Percentiles rank a stretch among this genome's conserved stretches.
Evolutionary conservation across 1,139 yeast genomes (phyloP).

Genomic region (Meyerozyma carpophila): DNA sequence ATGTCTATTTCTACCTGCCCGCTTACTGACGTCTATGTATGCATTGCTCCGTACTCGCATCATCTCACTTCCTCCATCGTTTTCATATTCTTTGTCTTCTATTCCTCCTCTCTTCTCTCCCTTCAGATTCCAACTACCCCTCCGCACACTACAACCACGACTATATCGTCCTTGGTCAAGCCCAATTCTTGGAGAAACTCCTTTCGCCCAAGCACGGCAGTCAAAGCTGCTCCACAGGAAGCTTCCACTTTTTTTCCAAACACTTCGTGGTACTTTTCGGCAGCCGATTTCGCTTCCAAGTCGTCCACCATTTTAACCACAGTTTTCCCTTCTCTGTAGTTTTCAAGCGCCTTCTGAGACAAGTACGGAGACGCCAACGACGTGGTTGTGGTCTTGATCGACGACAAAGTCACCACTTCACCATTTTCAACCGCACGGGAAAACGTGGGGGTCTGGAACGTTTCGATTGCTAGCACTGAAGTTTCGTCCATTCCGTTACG

Average conservation of each 20-base stretch:
- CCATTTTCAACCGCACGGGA: constrained; percentile 24
- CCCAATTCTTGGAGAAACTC: constrained; percentile 19
- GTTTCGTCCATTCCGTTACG: constrained; percentile 14
- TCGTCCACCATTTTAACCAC: constrained; percentile 28
- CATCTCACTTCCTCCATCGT: neutral
- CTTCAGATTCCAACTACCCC: constrained; percentile 13
- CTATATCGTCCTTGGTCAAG: constrained; percentile 24
- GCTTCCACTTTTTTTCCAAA: constrained; percentile 30
- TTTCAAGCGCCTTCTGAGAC: constrained; percentile 22
- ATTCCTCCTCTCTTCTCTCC: too few species aligned
- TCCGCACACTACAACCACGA: constrained; percentile 37
- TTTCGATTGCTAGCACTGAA: constrained; percentile 30
- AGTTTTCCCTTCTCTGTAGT: constrained; percentile 17
- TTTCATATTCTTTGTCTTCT: too few species aligned
- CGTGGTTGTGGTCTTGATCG: constrained; percentile 32
- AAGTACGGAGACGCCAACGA: constrained; percentile 38
- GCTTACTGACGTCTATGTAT: too few species aligned
- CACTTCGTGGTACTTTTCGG: constrained; percentile 20
- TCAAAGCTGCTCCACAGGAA: constrained; percentile 38
- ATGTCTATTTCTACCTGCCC: too few species aligned
- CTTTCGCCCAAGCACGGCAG: constrained; percentile 19
- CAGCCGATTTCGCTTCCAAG: constrained; percentile 27
- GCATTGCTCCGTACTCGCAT: too few species aligned
- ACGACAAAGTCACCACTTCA: constrained; percentile 20
- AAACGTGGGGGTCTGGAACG: constrained; percentile 36